Evolutionary conservation across 164 flowering plant genomes (phyloP).

Genomic region (Liriodendron chinense): DNA sequence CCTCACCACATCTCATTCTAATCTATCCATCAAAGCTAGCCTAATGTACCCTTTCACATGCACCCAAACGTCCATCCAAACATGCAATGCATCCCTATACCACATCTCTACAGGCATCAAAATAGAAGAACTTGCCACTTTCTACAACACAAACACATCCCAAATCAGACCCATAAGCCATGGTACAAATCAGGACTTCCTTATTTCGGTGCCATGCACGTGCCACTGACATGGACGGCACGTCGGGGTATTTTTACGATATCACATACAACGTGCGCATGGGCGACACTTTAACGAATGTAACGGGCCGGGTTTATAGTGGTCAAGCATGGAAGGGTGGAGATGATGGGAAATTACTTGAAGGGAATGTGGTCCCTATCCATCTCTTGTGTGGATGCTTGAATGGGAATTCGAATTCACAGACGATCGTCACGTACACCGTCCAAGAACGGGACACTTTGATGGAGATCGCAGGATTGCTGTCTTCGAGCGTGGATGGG

Average conservation of each 20-base stretch:
- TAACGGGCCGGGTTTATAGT: conserved; percentile 33
- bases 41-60: conserved; percentile 39
- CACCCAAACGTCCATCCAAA: conserved; percentile 16
- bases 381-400: conserved; percentile 54
- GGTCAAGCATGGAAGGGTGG: conserved; percentile 43
- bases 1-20: conserved; percentile 2
- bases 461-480: conserved; percentile 27
- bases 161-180: conserved; percentile 26
- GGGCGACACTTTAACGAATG: conserved; percentile 30
- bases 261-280: conserved; percentile 24
- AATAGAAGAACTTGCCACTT: conserved; percentile 29
- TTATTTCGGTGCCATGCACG: conserved; percentile 46
- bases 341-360: conserved; percentile 4
- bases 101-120: conserved; percentile 29
- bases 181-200: conserved; percentile 32
- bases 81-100: conserved; percentile 50
- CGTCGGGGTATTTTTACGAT: conserved; percentile 39
- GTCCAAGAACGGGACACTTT: conserved; percentile 54
- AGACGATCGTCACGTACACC: conserved; percentile 48
- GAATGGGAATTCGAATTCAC: conserved; percentile 20
- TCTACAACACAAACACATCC: conserved; percentile 37
- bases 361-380: conserved; percentile 23
- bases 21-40: conserved; percentile 3
- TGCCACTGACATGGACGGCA: conserved; percentile 38
- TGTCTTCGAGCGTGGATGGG: conserved; percentile 31